Evolutionary conservation across 2,329 filamentous ascomycete genomes (phyloP).

Genomic region (Hirsutella rhossiliensis): DNA sequence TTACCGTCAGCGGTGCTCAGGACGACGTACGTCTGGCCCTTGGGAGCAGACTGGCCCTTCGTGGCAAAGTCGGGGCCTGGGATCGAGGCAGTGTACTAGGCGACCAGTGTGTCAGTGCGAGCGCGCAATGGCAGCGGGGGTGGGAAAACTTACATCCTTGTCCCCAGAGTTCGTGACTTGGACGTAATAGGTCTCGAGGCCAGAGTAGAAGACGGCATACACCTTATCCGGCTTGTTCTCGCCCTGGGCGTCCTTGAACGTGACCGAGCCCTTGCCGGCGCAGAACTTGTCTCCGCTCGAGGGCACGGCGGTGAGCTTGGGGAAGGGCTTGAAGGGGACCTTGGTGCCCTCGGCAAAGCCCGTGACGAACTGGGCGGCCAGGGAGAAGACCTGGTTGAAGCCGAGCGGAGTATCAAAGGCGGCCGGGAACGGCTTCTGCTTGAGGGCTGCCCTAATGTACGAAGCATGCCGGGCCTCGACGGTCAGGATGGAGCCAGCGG

Average conservation of each 20-base stretch:
- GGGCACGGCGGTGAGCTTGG: slow-evolving; percentile 11
- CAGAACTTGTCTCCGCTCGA: neutral
- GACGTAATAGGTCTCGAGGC: slow-evolving; percentile 10
- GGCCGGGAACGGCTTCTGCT: slow-evolving; percentile 41
- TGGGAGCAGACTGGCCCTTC: slow-evolving; percentile 4
- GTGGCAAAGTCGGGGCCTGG: slow-evolving; percentile 4
- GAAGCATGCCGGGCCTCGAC: slow-evolving; percentile 53
- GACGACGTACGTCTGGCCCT: slow-evolving; percentile 22
- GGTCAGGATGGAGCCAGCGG: slow-evolving; percentile 50
- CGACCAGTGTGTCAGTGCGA: neutral
- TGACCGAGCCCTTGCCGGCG: slow-evolving; percentile 1
- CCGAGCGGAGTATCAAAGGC: slow-evolving; percentile 48
- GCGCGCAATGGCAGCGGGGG: neutral
- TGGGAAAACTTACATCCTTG: neutral
- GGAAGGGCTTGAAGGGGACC: slow-evolving; percentile 51
- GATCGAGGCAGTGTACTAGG: slow-evolving; percentile 7
- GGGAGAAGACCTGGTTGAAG: slow-evolving; percentile 48
- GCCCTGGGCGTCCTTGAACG: slow-evolving; percentile 1
- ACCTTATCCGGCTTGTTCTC: slow-evolving; percentile 1
- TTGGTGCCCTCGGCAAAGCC: slow-evolving; percentile 42
- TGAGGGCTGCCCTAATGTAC: slow-evolving; percentile 39
- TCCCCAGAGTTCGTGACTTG: slow-evolving; percentile 1
- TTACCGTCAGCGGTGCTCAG: slow-evolving; percentile 20
- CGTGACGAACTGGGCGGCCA: slow-evolving; percentile 51
- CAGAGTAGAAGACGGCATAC: slow-evolving; percentile 6